Base-by-base conservation (phyloP, 2,329 filamentous ascomycete species). In the Ampelomyces quisqualis region DNA sequence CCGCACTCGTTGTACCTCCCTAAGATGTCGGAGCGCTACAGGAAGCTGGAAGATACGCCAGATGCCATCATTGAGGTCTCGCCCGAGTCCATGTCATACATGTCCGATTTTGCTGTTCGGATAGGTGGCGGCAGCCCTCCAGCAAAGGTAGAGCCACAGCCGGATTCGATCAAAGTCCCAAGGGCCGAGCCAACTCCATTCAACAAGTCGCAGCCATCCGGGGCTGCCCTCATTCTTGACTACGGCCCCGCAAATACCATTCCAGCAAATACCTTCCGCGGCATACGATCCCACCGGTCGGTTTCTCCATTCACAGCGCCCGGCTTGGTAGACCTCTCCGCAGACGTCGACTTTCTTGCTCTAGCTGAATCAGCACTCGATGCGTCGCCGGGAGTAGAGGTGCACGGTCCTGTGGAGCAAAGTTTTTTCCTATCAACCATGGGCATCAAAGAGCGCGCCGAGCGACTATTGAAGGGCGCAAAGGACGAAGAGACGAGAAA, bases 221-320 rank as follows among this genome's bases (percentile, higher is more conserved):
- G 93, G 34, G 93, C 90, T 7, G 93, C 91, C 1, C 76, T 98
- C n/a, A 88, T 98, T 55, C 81, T 98, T 31, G 93, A 98, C 72
- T 98, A 98, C 70, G 93, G 93, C 13, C 86, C 91, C 4, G 70
- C 81, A 3, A 76, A 82, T 43, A 86, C 80, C 0, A 83, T 98
- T 34, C 93, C 93, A 2, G 75, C 86, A 45, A 95, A 95, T 75
- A 94, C 90, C 0, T 78, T 98, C 15, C 86, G 93, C 21, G 93
- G 93, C 15, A 97, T 98, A 67, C 80, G 83, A 23, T 74, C 77
- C 10, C 93, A 98, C 71, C 73, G 76, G 17, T 77, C 78, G 17
- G 86, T 95, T 31, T 90, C 83, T 15, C 89, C 93, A 3, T 89
- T 98, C 58, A 77, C 79, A 1, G 76, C 81, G 5, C 87, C 93